phyloP scores from a whole-genome alignment of 345 rosid species.

The Hypericum androsaemum region DNA sequence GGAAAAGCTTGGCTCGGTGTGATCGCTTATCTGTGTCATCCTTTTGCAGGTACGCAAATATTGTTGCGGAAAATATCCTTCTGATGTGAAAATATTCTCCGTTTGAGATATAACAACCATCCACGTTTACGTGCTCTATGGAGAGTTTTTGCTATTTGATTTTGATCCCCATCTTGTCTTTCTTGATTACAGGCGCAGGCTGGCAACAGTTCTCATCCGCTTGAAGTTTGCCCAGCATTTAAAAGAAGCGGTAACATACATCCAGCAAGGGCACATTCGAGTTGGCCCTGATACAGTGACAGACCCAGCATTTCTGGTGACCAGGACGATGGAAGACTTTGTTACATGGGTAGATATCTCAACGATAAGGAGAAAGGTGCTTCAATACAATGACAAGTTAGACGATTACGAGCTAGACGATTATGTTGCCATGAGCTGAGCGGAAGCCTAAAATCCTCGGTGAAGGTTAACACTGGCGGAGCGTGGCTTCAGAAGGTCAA shows the following conservation, averaged over 20 bases:
- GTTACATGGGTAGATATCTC: conserved; percentile 94
- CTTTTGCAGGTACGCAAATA: conserved; percentile 49
- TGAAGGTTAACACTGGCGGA: too few species aligned
- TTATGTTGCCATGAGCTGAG: conserved; percentile 61
- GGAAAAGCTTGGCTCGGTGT: conserved; percentile 84
- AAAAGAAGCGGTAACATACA: conserved; percentile 81
- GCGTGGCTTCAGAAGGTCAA: too few species aligned
- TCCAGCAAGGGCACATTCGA: conserved; percentile 90
- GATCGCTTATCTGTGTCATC: conserved; percentile 67
- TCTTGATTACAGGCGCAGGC: conserved; percentile 57
- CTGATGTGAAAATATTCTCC: background rate
- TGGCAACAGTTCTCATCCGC: conserved; percentile 50
- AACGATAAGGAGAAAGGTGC: conserved; percentile 78
- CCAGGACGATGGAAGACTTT: conserved; percentile 88
- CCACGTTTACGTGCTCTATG: too few species aligned
- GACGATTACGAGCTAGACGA: conserved; percentile 89
- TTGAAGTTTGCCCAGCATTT: conserved; percentile 78
- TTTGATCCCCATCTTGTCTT: background rate
- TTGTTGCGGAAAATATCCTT: background rate
- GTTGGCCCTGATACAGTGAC: conserved; percentile 85
- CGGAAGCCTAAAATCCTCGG: too few species aligned
- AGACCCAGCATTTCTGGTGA: conserved; percentile 83
- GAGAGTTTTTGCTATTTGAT: background rate
- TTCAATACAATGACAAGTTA: conserved; percentile 72
- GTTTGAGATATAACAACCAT: too few species aligned